A percentile compares a stretch with the other conserved stretches of the same genome.
Evolutionary conservation across 2,329 filamentous ascomycete genomes (phyloP).

Genomic region (Aplosporella prunicola): DNA sequence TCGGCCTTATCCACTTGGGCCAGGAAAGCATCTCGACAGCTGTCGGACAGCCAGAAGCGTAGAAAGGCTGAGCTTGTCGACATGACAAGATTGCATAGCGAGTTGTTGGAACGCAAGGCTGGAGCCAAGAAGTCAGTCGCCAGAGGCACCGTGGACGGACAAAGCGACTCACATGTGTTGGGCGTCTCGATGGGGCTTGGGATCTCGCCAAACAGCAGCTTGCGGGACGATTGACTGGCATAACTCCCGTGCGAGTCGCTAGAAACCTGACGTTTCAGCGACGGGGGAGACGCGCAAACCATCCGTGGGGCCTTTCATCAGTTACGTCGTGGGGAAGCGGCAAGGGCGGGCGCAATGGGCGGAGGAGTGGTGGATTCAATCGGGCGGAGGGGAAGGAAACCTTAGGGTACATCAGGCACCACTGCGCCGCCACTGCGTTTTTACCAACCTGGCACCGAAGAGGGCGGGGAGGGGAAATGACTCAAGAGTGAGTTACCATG

Average conservation of each 20-base stretch:
- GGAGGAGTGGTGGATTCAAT: neutral
- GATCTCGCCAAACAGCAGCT: constrained; percentile 42
- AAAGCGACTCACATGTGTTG: constrained; percentile 8
- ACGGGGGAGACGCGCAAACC: constrained; percentile 27
- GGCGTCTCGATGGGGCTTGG: constrained; percentile 31
- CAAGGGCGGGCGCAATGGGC: too few relatives aligned
- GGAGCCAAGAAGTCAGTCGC: constrained; percentile 15
- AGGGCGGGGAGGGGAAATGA: constrained; percentile 15
- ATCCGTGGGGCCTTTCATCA: constrained; percentile 17
- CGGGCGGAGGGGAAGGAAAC: constrained; percentile 13
- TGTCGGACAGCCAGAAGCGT: constrained; percentile 41
- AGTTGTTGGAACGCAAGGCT: constrained; percentile 37
- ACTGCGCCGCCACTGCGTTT: constrained; percentile 17
- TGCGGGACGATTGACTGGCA: constrained; percentile 28
- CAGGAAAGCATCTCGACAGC: constrained; percentile 37
- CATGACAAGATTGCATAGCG: constrained; percentile 40
- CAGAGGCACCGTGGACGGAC: constrained; percentile 10
- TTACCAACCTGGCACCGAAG: constrained; percentile 10
- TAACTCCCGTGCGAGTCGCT: constrained; percentile 10
- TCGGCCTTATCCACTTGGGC: constrained; percentile 32
- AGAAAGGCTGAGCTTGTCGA: constrained; percentile 41
- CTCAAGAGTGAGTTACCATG: constrained; percentile 19
- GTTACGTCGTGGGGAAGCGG: constrained; percentile 11
- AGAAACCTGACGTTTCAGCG: constrained; percentile 13
- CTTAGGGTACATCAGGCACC: constrained; percentile 25